These are phyloP conservation scores for Suillus cothurnatus DNA, from an alignment of 768 basidiomycete species.

Conservation along the genomic window DNA sequence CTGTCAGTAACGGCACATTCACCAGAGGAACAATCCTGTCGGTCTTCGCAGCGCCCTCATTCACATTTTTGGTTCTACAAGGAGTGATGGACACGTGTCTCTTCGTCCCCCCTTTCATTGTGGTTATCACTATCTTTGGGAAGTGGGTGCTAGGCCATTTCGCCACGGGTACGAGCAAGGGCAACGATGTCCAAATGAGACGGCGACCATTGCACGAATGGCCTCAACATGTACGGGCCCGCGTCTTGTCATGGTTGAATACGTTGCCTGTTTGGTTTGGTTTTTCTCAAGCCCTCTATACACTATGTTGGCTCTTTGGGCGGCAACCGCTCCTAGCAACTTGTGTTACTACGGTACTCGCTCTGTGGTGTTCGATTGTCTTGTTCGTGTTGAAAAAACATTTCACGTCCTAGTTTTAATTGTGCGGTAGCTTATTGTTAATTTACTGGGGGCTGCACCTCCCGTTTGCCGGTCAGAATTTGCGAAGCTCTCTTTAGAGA, in stretches of 20 bases:
- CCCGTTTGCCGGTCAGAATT: background rate
- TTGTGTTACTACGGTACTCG: background rate
- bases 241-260: background rate
- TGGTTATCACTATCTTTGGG: background rate
- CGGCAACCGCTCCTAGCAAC: background rate
- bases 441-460: background rate
- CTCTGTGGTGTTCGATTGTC: background rate
- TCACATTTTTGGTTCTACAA: background rate
- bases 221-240: background rate
- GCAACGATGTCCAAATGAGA: background rate
- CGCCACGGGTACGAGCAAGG: background rate
- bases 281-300: background rate
- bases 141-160: slow-evolving; percentile 3
- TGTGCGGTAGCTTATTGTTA: background rate
- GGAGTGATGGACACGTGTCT: slow-evolving; percentile 4
- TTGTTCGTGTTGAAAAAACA: background rate
- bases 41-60: slow-evolving; percentile 4
- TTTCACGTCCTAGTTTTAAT: background rate
- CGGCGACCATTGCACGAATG: background rate
- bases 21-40: background rate
- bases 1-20: background rate
- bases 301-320: background rate
- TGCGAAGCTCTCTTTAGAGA: background rate
- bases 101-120: background rate
- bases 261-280: background rate